These are phyloP conservation scores for Aristolochia contorta DNA, from an alignment of 164 flowering plant species.

Conservation along the genomic window DNA sequence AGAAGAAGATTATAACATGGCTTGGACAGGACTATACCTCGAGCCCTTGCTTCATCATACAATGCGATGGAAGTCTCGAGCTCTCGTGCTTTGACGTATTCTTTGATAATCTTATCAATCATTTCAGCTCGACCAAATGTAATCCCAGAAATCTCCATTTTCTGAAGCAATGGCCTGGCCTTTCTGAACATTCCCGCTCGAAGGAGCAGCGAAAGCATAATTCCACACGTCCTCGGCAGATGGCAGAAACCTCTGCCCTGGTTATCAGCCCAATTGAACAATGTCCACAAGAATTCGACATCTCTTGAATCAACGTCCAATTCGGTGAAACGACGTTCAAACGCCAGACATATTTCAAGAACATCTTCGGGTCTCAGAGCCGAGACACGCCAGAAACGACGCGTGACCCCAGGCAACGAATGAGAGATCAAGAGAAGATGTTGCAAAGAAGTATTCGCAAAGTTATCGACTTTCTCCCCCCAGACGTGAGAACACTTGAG, in stretches of 20 bases:
- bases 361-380: slow-evolving; percentile 49
- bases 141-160: slow-evolving; percentile 30
- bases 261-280: slow-evolving; percentile 54
- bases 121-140: slow-evolving; percentile 27
- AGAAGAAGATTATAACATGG: slow-evolving; percentile 37
- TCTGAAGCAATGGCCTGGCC: slow-evolving; percentile 40
- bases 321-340: slow-evolving; percentile 20
- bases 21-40: slow-evolving; percentile 29
- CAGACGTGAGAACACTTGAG: slow-evolving; percentile 28
- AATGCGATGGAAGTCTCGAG: slow-evolving; percentile 33
- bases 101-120: slow-evolving; percentile 35
- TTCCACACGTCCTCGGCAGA: slow-evolving; percentile 37
- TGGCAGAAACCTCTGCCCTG: slow-evolving; percentile 41
- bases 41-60: slow-evolving; percentile 37
- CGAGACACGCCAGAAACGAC: slow-evolving; percentile 44
- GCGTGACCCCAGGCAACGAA: slow-evolving; percentile 40
- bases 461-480: slow-evolving; percentile 23
- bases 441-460: slow-evolving; percentile 20
- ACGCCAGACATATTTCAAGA: slow-evolving; percentile 47
- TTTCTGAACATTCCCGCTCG: slow-evolving; percentile 37
- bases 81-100: slow-evolving; percentile 32
- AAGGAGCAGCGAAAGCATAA: slow-evolving; percentile 62
- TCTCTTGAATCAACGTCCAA: slow-evolving; percentile 23
- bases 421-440: slow-evolving; percentile 38
- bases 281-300: slow-evolving; percentile 51